Evolutionary conservation across 2,329 filamentous ascomycete genomes (phyloP), one percentile per base, ranked within the genome.

Genomic region (Fusarium armeniacum): DNA sequence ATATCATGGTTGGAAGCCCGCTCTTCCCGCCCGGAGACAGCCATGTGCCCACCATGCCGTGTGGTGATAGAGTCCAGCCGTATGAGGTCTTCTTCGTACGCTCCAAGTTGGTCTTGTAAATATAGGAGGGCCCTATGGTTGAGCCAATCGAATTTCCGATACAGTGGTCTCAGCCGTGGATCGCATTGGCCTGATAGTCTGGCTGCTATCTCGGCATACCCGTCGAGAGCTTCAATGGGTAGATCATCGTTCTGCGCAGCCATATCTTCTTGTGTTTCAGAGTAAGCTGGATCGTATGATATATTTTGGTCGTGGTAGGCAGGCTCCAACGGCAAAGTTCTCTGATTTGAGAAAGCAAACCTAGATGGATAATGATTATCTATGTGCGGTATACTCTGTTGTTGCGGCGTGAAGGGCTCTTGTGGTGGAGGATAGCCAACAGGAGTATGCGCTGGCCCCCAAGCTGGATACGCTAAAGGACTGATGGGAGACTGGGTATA

Each of bases 61-160:
- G 86, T 86, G 70, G 89, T 87, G 2, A 81, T 79, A 22, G 80
- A 81, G 74, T 97, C 94, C 1, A 96, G 80, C 0, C 84, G 83
- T 20, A 88, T 86, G 1, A 98, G 85, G 60, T 94, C 89, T 73
- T 93, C 90, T 78, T 97, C 94, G 38, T 97, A 83, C 73, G 95
- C 91, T 32, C 85, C 84, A 20, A 97, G 87, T 77, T 97, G 93
- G 75, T 97, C 93, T 78, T 97, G 94, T 18, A 97, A 84, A 67
- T 96, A 90, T 0, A 97, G 83, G 4, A 98, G 82, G 4, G 97
- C 81, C 4, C 94, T 90, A 76, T 97, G 93, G 73, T 96, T 94
- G 20, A 97, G 81, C 13, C 88, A 86, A 76, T 93, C 90, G 75
- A 98, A 98, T 59, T 90, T 90, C 44, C 94, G 89, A 78, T 97